A percentile compares a stretch with the other conserved stretches of the same genome.
These are phyloP conservation scores for Meyerozyma smithsonii DNA, from an alignment of 1,139 yeast genomes.

Conservation along the genomic window DNA sequence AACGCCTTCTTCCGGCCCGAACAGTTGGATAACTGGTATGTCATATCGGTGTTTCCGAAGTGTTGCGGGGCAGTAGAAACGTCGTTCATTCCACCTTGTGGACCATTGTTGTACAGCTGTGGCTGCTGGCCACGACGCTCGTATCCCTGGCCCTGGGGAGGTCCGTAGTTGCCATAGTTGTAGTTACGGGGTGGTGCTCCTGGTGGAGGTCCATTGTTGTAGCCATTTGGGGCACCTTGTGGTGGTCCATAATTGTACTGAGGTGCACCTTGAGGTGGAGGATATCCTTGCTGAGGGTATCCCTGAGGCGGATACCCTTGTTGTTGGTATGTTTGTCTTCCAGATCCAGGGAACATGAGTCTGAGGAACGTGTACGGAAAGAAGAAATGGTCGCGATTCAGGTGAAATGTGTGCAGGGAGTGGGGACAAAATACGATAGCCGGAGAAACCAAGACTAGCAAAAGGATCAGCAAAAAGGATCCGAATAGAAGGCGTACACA, in stretches of 20 bases:
- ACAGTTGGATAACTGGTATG: constrained; percentile 71
- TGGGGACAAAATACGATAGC: not conserved
- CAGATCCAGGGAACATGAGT: constrained; percentile 35
- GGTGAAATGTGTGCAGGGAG: too few species aligned
- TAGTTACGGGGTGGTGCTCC: constrained; percentile 11
- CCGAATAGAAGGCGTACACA: not conserved
- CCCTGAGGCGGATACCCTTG: constrained; percentile 10
- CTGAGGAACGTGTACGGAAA: not conserved
- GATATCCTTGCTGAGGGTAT: constrained; percentile 5
- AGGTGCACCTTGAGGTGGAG: constrained; percentile 8
- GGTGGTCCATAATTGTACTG: constrained; percentile 11
- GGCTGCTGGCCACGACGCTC: constrained; percentile 16
- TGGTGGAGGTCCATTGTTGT: constrained; percentile 10
- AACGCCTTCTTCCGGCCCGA: constrained; percentile 76
- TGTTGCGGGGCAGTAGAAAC: constrained; percentile 28
- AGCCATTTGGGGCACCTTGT: constrained; percentile 6
- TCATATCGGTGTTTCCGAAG: constrained; percentile 27
- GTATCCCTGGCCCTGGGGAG: constrained; percentile 16
- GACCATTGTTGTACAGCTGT: constrained; percentile 11
- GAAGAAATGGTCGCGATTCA: too few species aligned
- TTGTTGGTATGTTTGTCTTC: constrained; percentile 15
- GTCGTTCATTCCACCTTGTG: constrained; percentile 13
- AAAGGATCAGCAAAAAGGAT: too few species aligned
- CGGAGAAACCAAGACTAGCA: too few species aligned
- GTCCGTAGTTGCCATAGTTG: constrained; percentile 8